Base-by-base conservation (phyloP, 352 stramenopile genomes). In the Aphanomyces stellatus region DNA sequence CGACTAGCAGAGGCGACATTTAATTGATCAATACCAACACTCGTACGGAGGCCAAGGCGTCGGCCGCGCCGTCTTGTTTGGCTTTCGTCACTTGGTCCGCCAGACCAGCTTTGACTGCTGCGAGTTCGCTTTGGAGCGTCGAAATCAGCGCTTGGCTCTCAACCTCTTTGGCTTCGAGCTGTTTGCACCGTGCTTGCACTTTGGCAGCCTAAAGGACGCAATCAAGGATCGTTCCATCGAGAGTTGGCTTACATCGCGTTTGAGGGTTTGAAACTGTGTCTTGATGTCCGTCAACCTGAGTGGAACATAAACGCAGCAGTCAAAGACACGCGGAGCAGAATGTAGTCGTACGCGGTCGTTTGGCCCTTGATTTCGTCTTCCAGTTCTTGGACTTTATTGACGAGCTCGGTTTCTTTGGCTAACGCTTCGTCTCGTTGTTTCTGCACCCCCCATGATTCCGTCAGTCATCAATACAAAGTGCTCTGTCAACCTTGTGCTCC, bases 121-220 rank as follows among this genome's bases (percentile, higher is more conserved):
- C 53, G 2, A 43, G 82, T 73, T 43, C 73, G 72, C 27, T 83
- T 72, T 19, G 73, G 63, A 17, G 72, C 73, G 46, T 79, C 70
- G 17, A 74, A 69, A 55, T 77, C 55, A 17, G 35, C 17, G n/a
- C 30, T 25, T 57, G 19, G n/a, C n/a, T n/a, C 11, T 25, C 43
- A 0, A 41, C 34, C 1, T 57, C 33, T 17, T 13, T 17, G 11
- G 43, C 27, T 59, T 67, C 60, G 3, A 67, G 49, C 19, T 67
- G 30, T 41, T 67, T 55, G 60, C 27, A 25, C 22, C 48, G 48
- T 15, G 37, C 10, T 31, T 41, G 25, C 17, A 22, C 27, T 28
- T 67, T 28, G 17, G 60, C 27, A 13, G 28, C 34, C 60, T 67
- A 57, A 27, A 19, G 4, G 56, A 17, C 30, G 13, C 11, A 46